Evolutionary conservation across 1,284 basidiomycete genomes (phyloP).

Genomic region (Cerioporus squamosus): DNA sequence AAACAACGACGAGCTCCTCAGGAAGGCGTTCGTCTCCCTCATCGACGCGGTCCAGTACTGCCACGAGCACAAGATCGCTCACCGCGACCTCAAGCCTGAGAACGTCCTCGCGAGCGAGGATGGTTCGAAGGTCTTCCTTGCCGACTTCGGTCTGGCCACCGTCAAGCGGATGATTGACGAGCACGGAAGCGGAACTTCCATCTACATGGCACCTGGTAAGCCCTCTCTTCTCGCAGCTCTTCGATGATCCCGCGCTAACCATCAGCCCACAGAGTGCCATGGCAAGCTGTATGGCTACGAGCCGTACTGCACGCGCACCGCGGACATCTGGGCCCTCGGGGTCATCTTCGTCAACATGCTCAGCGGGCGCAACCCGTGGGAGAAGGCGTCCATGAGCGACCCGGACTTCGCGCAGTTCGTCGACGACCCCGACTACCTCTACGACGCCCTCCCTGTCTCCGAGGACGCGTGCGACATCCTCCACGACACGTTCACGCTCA

Average conservation of each 20-base stretch:
- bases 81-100: constrained; percentile 78
- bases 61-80: constrained; percentile 62
- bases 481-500: constrained; percentile 58
- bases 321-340: constrained; percentile 88
- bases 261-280: constrained; percentile 29
- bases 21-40: constrained; percentile 59
- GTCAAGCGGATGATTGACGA: constrained; percentile 47
- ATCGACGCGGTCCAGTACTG: constrained; percentile 67
- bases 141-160: constrained; percentile 77
- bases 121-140: constrained; percentile 55
- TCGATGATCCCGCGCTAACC: background rate
- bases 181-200: constrained; percentile 55
- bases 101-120: constrained; percentile 62
- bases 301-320: constrained; percentile 70
- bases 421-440: constrained; percentile 65
- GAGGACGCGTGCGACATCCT: constrained; percentile 58
- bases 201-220: constrained; percentile 65
- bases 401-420: constrained; percentile 56
- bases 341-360: constrained; percentile 68
- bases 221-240: background rate
- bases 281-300: constrained; percentile 12
- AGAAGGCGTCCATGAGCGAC: constrained; percentile 71
- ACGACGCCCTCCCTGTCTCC: constrained; percentile 74
- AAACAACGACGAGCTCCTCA: constrained; percentile 53
- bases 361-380: constrained; percentile 88